phyloP scores from a whole-genome alignment of 2,329 filamentous ascomycete species.

The Hysterium pulicare region DNA sequence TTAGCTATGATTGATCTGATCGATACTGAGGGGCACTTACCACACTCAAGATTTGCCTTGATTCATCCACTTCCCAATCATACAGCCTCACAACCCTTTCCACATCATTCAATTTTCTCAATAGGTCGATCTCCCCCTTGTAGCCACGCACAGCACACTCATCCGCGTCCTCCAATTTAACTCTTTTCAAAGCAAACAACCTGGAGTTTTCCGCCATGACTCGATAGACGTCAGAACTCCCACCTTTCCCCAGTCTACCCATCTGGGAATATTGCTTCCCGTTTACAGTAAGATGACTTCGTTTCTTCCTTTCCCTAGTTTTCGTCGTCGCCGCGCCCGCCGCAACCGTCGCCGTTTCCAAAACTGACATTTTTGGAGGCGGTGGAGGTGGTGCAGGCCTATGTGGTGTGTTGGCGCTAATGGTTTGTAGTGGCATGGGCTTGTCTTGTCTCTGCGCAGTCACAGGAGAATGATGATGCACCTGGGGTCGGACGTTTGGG shows the following conservation, averaged over 20 bases:
- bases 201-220: slow-evolving; percentile 97
- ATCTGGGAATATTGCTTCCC: slow-evolving; percentile 86
- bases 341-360: slow-evolving; percentile 84
- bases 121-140: slow-evolving; percentile 91
- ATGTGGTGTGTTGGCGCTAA: slow-evolving; percentile 69
- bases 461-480: slow-evolving; percentile 25
- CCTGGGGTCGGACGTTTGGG: slow-evolving; percentile 17
- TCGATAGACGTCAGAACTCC: slow-evolving; percentile 90
- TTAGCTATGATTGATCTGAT: slow-evolving; percentile 3
- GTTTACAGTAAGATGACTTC: slow-evolving; percentile 83
- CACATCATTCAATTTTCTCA: slow-evolving; percentile 76
- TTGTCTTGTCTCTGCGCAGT: slow-evolving; percentile 38
- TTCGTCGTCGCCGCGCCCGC: slow-evolving; percentile 78
- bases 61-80: slow-evolving; percentile 90
- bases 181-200: slow-evolving; percentile 89
- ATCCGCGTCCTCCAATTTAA: slow-evolving; percentile 86
- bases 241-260: slow-evolving; percentile 86
- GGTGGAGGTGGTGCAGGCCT: slow-evolving; percentile 69
- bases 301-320: slow-evolving; percentile 66
- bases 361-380: slow-evolving; percentile 91
- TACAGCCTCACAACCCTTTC: slow-evolving; percentile 87
- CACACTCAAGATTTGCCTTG: slow-evolving; percentile 83
- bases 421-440: slow-evolving; percentile 49
- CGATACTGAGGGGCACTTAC: slow-evolving; percentile 48
- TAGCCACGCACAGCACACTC: slow-evolving; percentile 79